Base-by-base conservation (phyloP, 2,329 filamentous ascomycete species). In the Phyllosticta capitalensis region DNA sequence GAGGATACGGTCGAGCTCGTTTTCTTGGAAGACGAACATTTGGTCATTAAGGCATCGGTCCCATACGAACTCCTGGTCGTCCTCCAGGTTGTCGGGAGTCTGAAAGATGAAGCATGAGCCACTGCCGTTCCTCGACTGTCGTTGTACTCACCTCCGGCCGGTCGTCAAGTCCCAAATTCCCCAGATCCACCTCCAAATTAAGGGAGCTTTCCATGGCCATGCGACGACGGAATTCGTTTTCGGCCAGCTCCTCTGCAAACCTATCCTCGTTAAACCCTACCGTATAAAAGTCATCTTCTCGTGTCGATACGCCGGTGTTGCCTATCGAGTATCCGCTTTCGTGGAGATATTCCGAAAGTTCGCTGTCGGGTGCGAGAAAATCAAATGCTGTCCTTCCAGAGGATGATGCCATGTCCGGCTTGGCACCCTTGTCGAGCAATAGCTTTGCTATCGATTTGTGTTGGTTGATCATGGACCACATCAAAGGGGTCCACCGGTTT, bases 121-220 rank as follows among this genome's bases (percentile, higher is more conserved):
- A n/a, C 52, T 54, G 28, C 19, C 19, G 52, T 33, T 14, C 52
- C 22, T 33, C 4, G 26, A 17, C 17, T 5, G 24, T n/a, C 17
- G 17, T 17, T 7, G 28, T 22, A 58, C 81, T 67, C 76, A 91
- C 90, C 79, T 97, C 94, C 56, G 92, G 90, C 68, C 95, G 88
- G 71, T 99, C 94, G 69, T 99, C 94, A 67, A 99, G 86, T 28
- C 94, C 94, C 60, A 99, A 83, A 67, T 96, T 99, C 12, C 92
- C 94, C 59, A 99, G 75, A 68, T 99, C 94, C 50, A 99, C 94
- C 73, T 99, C 94, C 38, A 99, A 79, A 71, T 99, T 96, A 65
- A 95, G 87, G 5, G 94, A 92, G 69, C 94, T 99, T 72, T 99
- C 94, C 84, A 95, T 94, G 92, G 97, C 96, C 91, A 99, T 96